Conservation (phyloP, 1,139 yeast species). For the Yamadazyma trypodendri region DNA sequence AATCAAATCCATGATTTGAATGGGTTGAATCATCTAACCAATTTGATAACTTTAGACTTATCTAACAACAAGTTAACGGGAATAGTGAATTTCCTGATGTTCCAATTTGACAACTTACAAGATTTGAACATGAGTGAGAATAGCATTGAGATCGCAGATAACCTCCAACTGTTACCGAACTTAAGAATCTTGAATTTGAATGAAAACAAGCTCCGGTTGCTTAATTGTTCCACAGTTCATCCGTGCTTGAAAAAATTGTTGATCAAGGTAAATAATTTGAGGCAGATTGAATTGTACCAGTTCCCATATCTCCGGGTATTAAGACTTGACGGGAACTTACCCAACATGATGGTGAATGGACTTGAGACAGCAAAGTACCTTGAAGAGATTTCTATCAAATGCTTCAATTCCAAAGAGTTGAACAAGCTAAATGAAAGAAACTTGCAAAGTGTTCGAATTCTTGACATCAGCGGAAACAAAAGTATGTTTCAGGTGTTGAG, state of each 20-base stretch:
- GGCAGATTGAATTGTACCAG: slow-evolving; percentile 26
- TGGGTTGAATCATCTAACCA: slow-evolving; percentile 40
- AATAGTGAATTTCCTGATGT: slow-evolving; percentile 33
- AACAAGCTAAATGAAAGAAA: slow-evolving; percentile 16
- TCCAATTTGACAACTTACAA: slow-evolving; percentile 39
- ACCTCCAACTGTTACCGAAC: slow-evolving; percentile 34
- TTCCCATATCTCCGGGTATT: slow-evolving; percentile 44
- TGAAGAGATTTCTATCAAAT: slow-evolving; percentile 44
- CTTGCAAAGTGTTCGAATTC: slow-evolving; percentile 22
- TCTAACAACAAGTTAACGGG: slow-evolving; percentile 44
- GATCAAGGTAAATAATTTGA: slow-evolving; percentile 40
- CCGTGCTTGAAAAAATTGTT: slow-evolving; percentile 40
- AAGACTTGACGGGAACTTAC: slow-evolving; percentile 44
- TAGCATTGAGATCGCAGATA: slow-evolving; percentile 28
- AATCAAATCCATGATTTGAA: slow-evolving; percentile 33
- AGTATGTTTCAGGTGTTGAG: slow-evolving; percentile 7
- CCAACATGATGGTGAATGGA: slow-evolving; percentile 17
- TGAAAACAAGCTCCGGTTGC: slow-evolving; percentile 35
- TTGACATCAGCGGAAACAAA: slow-evolving; percentile 44
- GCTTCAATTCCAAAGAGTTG: slow-evolving; percentile 23
- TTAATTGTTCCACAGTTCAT: slow-evolving; percentile 26
- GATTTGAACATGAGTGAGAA: slow-evolving; percentile 48
- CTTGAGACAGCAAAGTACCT: slow-evolving; percentile 31
- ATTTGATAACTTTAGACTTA: slow-evolving; percentile 41
- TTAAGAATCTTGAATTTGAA: slow-evolving; percentile 44